Base-by-base conservation (phyloP, 2,329 filamentous ascomycete genomes). In the Byssochlamys sp. region DNA sequence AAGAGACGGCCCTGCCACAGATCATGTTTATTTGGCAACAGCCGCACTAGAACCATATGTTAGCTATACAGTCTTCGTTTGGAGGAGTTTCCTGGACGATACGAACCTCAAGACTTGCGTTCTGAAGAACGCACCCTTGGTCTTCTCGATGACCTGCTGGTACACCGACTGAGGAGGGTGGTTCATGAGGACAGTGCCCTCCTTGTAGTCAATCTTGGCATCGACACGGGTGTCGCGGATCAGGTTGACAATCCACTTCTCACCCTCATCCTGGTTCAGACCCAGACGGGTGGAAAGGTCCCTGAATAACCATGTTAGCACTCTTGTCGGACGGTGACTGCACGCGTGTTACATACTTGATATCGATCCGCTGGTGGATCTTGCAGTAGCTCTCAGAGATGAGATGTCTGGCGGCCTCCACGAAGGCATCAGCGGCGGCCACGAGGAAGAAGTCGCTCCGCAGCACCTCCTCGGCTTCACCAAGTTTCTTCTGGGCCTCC, bases 181-280 rank as follows among this genome's bases (percentile, higher is more conserved):
- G 81, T 99, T 97, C 92, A 99, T 99, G 67, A 97, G 86, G 55
- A 99, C 94, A 56, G 94, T 97, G 71, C 94, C 94, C 78, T 95
- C 90, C 81, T 97, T 90, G 80, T 95, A 96, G 79, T 99, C 94
- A 73, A 97, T 97, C 85, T 99, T 99, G 69, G 94, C 94, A 72
- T 99, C 94, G 62, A 99, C 89, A 62, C 91, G 85, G 26, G 94
- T 99, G 78, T 99, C 94, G 63, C 94, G 88, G 77, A 99, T 99
- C 63, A 99, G 83, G 81, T 99, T 99, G 68, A 99, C 94, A 70
- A 99, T 99, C 94, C 94, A 99, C 82, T 99, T 99, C 85, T 99
- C 94, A 69, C 94, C 94, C 71, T 97, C 94, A 71, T 95, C 90
- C 68, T 91, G 87, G 72, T 88, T 90, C 63, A 99, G 82, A 64